phyloP scores from a whole-genome alignment of 1,284 basidiomycete species.

The Tilletia walkeri region DNA sequence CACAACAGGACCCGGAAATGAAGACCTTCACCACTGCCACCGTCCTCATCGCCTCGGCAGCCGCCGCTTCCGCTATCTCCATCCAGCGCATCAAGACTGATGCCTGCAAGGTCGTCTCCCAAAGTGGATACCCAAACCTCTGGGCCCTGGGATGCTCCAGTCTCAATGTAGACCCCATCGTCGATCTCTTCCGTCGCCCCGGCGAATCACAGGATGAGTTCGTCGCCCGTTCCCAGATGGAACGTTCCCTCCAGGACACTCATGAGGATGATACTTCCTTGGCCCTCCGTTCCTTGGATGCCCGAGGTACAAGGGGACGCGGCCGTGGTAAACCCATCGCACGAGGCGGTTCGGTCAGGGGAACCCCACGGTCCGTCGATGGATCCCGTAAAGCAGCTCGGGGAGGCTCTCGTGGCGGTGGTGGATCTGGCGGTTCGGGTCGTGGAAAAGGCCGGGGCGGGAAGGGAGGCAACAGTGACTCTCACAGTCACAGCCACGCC shows the following conservation, averaged over 20 bases:
- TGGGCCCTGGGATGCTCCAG: not conserved
- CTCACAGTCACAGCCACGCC: too few relatives aligned
- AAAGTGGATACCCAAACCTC: constrained; percentile 2
- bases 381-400: too few relatives aligned
- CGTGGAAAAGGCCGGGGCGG: too few relatives aligned
- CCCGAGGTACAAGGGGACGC: too few relatives aligned
- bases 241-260: not conserved
- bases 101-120: constrained; percentile 1
- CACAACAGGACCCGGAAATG: not conserved
- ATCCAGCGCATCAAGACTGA: not conserved
- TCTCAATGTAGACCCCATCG: constrained; percentile 8
- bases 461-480: too few relatives aligned
- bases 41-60: constrained; percentile 9
- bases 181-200: not conserved
- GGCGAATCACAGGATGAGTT: not conserved
- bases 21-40: constrained; percentile 9
- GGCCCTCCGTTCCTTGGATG: too few relatives aligned
- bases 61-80: not conserved
- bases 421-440: not conserved
- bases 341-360: too few relatives aligned
- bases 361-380: too few relatives aligned
- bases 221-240: constrained; percentile 15
- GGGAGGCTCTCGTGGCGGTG: not conserved
- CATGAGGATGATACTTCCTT: too few relatives aligned
- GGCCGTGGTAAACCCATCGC: too few relatives aligned